Evolutionary conservation across 148 eudicot species (phyloP).

Genomic region (Silene conica): DNA sequence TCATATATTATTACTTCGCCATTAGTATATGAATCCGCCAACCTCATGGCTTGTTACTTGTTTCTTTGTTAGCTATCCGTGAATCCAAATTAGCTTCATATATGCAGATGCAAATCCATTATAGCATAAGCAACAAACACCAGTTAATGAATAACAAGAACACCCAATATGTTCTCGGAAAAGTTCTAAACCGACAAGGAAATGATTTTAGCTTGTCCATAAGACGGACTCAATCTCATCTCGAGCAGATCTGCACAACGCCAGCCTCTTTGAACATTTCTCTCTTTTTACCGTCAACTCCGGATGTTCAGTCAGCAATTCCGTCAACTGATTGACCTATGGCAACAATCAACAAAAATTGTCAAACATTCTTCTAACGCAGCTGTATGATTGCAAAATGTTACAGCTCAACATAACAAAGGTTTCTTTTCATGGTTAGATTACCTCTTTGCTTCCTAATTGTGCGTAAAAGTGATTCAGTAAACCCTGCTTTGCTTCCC

Average conservation of each 20-base stretch:
- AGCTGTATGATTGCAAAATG: no score
- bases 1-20: no score
- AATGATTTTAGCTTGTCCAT: conserved; percentile 26
- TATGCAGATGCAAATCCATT: neutral
- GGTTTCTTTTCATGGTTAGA: neutral
- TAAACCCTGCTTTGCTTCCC: conserved; percentile 45
- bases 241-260: conserved; percentile 50
- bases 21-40: no score
- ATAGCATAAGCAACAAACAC: neutral
- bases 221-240: conserved; percentile 49
- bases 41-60: no score
- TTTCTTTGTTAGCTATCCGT: no score
- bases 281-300: conserved; percentile 45
- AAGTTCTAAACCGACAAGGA: neutral
- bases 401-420: neutral
- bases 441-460: conserved; percentile 49
- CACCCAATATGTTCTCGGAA: neutral
- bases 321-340: conserved; percentile 43
- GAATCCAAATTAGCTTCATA: neutral
- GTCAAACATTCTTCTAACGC: neutral
- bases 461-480: conserved; percentile 44
- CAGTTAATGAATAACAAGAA: conserved; percentile 3
- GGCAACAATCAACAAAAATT: neutral
- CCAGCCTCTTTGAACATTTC: conserved; percentile 43
- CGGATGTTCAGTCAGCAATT: conserved; percentile 46